A percentile compares a stretch with the other conserved stretches of the same genome.
Conservation (phyloP, 257 asterid genomes). For the Solanum pinnatisectum region DNA sequence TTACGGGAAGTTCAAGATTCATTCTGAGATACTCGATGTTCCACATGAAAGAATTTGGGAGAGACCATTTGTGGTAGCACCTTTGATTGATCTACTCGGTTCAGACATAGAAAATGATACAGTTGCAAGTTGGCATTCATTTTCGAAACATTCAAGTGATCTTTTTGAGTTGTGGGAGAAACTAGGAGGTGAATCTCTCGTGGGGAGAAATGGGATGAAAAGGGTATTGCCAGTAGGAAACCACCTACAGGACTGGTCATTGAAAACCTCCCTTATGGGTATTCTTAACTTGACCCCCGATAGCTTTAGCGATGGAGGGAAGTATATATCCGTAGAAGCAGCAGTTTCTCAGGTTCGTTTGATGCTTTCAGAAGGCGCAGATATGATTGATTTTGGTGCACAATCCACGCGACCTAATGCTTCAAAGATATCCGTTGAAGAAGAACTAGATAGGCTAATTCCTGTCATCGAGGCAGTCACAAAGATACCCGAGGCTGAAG, state of each 20-base stretch:
- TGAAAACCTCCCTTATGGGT: constrained; percentile 70
- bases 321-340: constrained; percentile 40
- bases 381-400: constrained; percentile 85
- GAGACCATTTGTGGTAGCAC: constrained; percentile 93
- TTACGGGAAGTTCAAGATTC: constrained; percentile 55
- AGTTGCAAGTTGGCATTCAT: constrained; percentile 51
- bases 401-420: constrained; percentile 97
- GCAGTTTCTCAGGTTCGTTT: constrained; percentile 54
- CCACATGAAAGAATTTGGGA: constrained; percentile 95
- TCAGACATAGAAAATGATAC: constrained; percentile 41
- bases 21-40: constrained; percentile 51
- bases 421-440: constrained; percentile 47
- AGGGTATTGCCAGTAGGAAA: constrained; percentile 74
- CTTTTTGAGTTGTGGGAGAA: constrained; percentile 70
- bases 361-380: constrained; percentile 69
- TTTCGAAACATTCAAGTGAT: constrained; percentile 38
- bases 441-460: constrained; percentile 69
- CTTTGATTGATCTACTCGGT: constrained; percentile 75
- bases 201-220: constrained; percentile 71
- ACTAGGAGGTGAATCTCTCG: constrained; percentile 64
- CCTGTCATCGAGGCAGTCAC: constrained; percentile 69
- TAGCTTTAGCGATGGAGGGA: constrained; percentile 93
- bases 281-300: constrained; percentile 83
- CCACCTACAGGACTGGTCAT: constrained; percentile 58
- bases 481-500: constrained; percentile 67